Conservation (phyloP, 768 basidiomycete species). For the Pisolithus microcarpus region DNA sequence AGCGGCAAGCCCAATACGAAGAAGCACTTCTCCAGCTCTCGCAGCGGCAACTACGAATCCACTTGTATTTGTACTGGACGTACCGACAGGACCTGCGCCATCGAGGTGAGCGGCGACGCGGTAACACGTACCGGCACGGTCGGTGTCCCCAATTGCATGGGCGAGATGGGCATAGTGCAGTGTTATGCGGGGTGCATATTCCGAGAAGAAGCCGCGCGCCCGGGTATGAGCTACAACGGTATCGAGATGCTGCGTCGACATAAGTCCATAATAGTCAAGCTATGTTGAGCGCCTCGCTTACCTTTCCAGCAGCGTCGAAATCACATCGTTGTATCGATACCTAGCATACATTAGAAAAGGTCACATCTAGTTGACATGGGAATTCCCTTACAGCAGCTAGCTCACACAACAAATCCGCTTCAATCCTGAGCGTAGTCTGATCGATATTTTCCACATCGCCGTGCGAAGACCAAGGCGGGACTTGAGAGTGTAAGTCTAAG, state of each 20-base stretch:
- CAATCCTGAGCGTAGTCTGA: conserved; percentile 48
- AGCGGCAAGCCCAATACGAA: conserved; percentile 40
- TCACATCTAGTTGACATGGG: not conserved
- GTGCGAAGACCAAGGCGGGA: conserved; percentile 48
- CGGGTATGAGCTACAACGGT: conserved; percentile 56
- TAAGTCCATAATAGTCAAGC: too few species aligned
- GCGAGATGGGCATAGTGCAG: conserved; percentile 69
- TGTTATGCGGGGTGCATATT: conserved; percentile 56
- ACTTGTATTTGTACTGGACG: conserved; percentile 10
- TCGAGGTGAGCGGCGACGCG: conserved; percentile 50
- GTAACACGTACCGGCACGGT: conserved; percentile 57
- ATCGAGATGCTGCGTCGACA: conserved; percentile 29
- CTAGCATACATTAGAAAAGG: conserved; percentile 25
- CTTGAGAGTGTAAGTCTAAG: conserved; percentile 27
- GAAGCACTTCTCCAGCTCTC: conserved; percentile 43
- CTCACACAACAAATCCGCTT: conserved; percentile 67
- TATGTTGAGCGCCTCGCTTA: conserved; percentile 20
- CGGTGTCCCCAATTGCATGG: conserved; percentile 50
- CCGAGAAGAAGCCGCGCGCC: conserved; percentile 45
- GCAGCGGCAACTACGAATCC: conserved; percentile 44
- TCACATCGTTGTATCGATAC: conserved; percentile 62
- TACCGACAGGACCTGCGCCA: conserved; percentile 23
- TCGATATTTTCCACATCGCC: conserved; percentile 45
- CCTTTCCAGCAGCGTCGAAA: conserved; percentile 55
- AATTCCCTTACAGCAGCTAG: conserved; percentile 47